A percentile compares a stretch with the other conserved stretches of the same genome.
Conservation (phyloP, 1,284 basidiomycete genomes). For the Ceratobasidium sp. region DNA sequence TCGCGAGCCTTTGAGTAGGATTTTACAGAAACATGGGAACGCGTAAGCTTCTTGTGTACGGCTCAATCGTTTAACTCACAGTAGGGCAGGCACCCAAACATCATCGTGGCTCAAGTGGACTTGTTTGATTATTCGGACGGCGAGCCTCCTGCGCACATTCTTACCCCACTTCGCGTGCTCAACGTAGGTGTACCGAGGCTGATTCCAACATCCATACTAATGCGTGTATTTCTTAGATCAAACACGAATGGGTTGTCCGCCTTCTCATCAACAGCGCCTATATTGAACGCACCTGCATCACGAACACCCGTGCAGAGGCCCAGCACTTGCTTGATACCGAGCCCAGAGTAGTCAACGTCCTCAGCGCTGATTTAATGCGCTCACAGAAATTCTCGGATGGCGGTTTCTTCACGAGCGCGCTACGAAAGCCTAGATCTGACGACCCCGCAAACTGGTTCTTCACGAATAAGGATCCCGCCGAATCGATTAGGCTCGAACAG, state of each 20-base stretch:
- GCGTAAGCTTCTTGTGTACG: conserved; percentile 63
- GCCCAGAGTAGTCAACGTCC: conserved; percentile 45
- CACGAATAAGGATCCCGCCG: conserved; percentile 13
- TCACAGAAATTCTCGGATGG: conserved; percentile 70
- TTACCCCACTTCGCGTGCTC: conserved; percentile 88
- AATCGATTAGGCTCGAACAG: conserved; percentile 29
- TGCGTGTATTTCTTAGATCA: conserved; percentile 66
- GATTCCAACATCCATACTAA: background rate
- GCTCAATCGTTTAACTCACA: conserved; percentile 23
- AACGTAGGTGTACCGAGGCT: conserved; percentile 66
- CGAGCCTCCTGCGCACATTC: conserved; percentile 70
- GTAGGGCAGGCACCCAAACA: conserved; percentile 59
- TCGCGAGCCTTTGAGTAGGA: conserved; percentile 67
- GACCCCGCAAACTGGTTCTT: conserved; percentile 39
- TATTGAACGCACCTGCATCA: conserved; percentile 83
- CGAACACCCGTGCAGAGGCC: conserved; percentile 70
- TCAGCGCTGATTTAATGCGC: conserved; percentile 41
- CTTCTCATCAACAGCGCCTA: conserved; percentile 80
- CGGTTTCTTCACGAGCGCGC: conserved; percentile 43
- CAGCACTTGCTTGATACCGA: conserved; percentile 67
- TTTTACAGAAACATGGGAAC: conserved; percentile 65
- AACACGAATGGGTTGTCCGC: conserved; percentile 81
- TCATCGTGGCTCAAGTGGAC: conserved; percentile 79
- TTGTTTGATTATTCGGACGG: conserved; percentile 76
- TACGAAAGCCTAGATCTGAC: conserved; percentile 10